Conservation (phyloP, 2,329 filamentous ascomycete species). For the Canariomyces notabilis region DNA sequence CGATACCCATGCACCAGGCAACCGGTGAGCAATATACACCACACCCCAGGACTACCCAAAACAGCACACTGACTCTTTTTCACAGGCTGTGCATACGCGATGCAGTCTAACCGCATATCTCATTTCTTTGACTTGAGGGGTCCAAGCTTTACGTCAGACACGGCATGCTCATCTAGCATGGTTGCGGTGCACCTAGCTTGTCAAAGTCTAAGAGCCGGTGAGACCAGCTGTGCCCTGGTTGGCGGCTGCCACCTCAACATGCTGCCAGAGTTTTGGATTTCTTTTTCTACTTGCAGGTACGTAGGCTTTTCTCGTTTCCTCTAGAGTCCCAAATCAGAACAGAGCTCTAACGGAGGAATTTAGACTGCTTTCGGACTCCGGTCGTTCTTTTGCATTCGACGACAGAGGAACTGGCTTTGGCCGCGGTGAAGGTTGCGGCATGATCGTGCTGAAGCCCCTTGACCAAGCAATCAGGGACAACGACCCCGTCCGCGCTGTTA, state of each 20-base stretch:
- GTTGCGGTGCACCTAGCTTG: constrained; percentile 47
- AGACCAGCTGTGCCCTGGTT: constrained; percentile 43
- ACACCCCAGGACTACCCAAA: no score
- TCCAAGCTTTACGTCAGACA: constrained; percentile 48
- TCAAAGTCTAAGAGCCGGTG: constrained; percentile 43
- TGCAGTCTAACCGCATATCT: constrained; percentile 50
- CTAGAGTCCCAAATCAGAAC: no score
- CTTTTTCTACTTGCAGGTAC: constrained; percentile 40
- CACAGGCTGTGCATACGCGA: constrained; percentile 43
- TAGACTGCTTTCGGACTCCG: constrained; percentile 46
- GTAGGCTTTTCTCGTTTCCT: no score
- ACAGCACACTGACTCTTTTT: constrained; percentile 14
- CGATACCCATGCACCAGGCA: constrained; percentile 47
- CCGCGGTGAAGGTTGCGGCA: constrained; percentile 54
- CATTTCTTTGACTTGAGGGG: constrained; percentile 52
- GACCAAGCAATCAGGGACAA: constrained; percentile 50
- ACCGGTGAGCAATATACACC: constrained; percentile 40
- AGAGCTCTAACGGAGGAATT: constrained; percentile 16
- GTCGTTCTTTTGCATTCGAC: constrained; percentile 49
- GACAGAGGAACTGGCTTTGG: constrained; percentile 52
- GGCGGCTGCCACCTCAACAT: constrained; percentile 45
- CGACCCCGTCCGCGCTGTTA: constrained; percentile 49
- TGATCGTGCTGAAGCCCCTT: constrained; percentile 53
- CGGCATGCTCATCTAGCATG: constrained; percentile 48
- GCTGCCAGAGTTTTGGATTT: constrained; percentile 43